Evolutionary conservation across 352 stramenopile species (phyloP), one percentile per base, ranked within the genome.

Genomic region (Pythium monospermum): DNA sequence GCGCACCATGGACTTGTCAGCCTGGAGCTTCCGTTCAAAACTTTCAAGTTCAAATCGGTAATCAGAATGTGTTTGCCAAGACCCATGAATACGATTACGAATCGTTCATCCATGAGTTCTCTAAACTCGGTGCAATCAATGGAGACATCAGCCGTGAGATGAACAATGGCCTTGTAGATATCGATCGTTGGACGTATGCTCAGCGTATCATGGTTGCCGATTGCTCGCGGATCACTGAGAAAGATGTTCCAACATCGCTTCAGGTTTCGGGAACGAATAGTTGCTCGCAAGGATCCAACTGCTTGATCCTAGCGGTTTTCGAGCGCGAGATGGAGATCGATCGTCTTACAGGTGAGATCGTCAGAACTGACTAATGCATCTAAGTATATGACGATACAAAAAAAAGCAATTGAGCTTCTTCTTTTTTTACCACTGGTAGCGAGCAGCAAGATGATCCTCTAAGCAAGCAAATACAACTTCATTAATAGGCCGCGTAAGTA

Each of bases 31-130:
- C 22, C 8, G 21, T 64, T 36, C 47, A 41, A 16, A 53, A 48
- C 21, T 58, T 58, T 27, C 56, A 64, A 49, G 54, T 68, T 2
- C 42, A 57, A 21, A 18, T 68, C 2, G 60, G 60, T 45, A 68
- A 68, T 41, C 13, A 53, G 6, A 68, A 64, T 53, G 60, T 68
- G 7, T 68, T 68, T 42, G 15, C 35, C 23, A 61, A 68, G 18
- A 44, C 52, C 8, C 49, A 60, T 13, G 49, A 57, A 35, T 67
- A 59, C 27, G 53, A 62, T 31, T 67, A 42, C 25, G 43, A 59
- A 40, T 28, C 36, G 5, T 64, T 53, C 19, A 11, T 53, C 28
- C n/a, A 64, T 49, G 56, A 64, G 27, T 57, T 58, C 25, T 23
- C 3, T 21, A 64, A 64, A 27, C 19, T 64, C 18, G 56, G 56